A percentile compares a stretch with the other conserved stretches of the same genome.
These are phyloP conservation scores for Aspergillus brasiliensis DNA, from an alignment of 2,329 filamentous ascomycete genomes.

Conservation along the genomic window DNA sequence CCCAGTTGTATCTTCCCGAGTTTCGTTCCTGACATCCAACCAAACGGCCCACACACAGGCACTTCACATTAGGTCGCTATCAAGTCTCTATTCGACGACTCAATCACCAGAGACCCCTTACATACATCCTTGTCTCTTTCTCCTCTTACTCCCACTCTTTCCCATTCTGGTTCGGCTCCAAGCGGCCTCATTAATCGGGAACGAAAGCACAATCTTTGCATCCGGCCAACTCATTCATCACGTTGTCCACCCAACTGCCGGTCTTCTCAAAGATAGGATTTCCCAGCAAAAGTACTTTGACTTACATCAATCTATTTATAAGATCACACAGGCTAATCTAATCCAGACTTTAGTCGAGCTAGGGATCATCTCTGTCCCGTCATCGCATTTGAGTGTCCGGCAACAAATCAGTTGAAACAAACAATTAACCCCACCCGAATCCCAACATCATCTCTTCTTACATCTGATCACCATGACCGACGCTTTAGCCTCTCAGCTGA, in stretches of 20 bases:
- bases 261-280: not conserved
- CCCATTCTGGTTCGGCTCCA: not conserved
- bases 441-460: conserved; percentile 6
- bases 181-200: not conserved
- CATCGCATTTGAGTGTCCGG: not conserved
- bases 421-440: not conserved
- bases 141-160: not conserved
- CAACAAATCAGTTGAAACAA: not conserved
- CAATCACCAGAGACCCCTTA: not conserved
- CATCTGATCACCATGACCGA: conserved; percentile 42
- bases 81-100: not conserved
- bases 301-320: not conserved
- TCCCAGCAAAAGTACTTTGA: not conserved
- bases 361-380: not conserved
- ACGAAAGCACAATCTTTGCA: not conserved
- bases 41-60: not conserved
- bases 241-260: not conserved
- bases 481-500: conserved; percentile 48
- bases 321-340: not conserved
- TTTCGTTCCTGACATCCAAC: not conserved
- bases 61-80: not conserved
- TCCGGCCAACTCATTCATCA: not conserved
- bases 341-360: not conserved
- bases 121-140: not conserved
- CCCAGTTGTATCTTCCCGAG: not conserved